A percentile compares a stretch with the other conserved stretches of the same genome.
Evolutionary conservation across 129 eudicot species (phyloP).

Genomic region (Cynara cardunculus): DNA sequence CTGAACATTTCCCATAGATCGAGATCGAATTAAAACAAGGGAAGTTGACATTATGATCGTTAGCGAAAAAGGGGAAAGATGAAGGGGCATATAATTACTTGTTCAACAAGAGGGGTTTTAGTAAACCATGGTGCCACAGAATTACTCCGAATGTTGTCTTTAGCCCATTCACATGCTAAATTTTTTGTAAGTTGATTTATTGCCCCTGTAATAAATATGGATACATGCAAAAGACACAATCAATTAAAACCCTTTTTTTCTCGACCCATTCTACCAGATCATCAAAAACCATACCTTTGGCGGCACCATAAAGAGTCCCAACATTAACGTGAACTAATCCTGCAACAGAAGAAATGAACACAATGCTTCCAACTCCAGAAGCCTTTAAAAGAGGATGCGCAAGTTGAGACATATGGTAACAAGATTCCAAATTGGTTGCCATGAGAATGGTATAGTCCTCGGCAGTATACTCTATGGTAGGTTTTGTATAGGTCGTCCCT

Average conservation of each 20-base stretch:
- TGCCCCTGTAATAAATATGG: conserved; percentile 33
- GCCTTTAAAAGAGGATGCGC: conserved; percentile 20
- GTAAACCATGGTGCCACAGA: conserved; percentile 32
- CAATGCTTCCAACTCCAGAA: conserved; percentile 9
- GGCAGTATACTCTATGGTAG: background rate
- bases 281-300: conserved; percentile 14
- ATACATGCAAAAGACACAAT: background rate
- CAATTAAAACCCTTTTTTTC: background rate
- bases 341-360: conserved; percentile 21
- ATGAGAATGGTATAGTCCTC: conserved; percentile 16
- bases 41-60: background rate
- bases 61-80: background rate
- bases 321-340: background rate
- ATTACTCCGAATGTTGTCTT: conserved; percentile 35
- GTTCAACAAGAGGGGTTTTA: background rate
- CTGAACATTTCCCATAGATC: background rate
- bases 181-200: conserved; percentile 39
- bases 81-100: background rate
- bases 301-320: background rate
- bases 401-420: conserved; percentile 24
- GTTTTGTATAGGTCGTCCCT: background rate
- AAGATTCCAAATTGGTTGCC: conserved; percentile 20
- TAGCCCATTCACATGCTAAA: conserved; percentile 47
- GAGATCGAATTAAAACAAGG: background rate
- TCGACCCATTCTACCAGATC: background rate